Conservation (phyloP, 2,329 filamentous ascomycete species). For the Apiospora phragmitis region DNA sequence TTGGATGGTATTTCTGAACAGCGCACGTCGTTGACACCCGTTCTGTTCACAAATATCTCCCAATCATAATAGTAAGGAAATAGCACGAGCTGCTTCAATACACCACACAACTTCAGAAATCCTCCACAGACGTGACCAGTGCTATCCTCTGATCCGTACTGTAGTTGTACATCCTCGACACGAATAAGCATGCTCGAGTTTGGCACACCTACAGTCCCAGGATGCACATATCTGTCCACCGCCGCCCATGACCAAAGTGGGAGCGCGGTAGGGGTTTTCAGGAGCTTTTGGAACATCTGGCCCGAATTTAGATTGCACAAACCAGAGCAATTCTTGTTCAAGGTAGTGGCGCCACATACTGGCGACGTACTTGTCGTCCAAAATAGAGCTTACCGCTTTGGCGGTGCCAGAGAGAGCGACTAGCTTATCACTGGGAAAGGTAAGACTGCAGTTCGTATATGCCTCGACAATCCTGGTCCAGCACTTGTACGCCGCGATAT, state of each 20-base stretch:
- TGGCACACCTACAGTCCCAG: not conserved
- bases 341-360: not conserved
- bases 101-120: not conserved
- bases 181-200: not conserved
- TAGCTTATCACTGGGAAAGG: not conserved
- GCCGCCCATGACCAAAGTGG: not conserved
- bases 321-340: not conserved
- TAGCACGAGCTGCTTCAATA: not conserved
- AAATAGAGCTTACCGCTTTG: not conserved
- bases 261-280: not conserved
- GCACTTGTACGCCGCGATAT: not conserved
- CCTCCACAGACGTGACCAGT: not conserved
- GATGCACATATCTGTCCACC: not conserved
- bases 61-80: not conserved
- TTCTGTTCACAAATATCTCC: not conserved
- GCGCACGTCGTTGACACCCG: not conserved
- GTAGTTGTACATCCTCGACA: not conserved
- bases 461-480: not conserved
- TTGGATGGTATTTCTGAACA: not conserved
- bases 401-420: not conserved
- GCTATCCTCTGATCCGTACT: not conserved
- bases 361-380: not conserved
- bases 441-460: not conserved
- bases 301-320: rapidly evolving
- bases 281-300: not conserved